phyloP scores from a whole-genome alignment of 2,329 filamentous ascomycete genomes.

The Ceratocystis papillata region DNA sequence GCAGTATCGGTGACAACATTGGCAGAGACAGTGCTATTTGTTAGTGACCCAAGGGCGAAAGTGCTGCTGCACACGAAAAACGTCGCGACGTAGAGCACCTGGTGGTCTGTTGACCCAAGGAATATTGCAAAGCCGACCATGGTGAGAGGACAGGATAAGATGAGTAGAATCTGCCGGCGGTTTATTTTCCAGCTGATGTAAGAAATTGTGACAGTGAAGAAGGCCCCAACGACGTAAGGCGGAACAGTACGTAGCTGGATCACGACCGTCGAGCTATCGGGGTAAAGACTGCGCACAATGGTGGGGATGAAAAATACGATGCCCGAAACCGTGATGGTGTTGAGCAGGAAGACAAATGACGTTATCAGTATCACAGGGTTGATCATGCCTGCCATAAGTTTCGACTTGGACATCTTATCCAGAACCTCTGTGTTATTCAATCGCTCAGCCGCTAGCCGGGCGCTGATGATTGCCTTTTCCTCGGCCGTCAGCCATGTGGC shows the following conservation, averaged over 20 bases:
- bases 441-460: slow-evolving; percentile 56
- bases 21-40: slow-evolving; percentile 51
- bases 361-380: slow-evolving; percentile 47
- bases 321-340: slow-evolving; percentile 58
- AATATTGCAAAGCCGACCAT: slow-evolving; percentile 57
- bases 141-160: slow-evolving; percentile 44
- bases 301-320: slow-evolving; percentile 56
- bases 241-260: slow-evolving; percentile 56
- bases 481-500: slow-evolving; percentile 54
- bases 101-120: slow-evolving; percentile 38
- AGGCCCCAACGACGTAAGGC: slow-evolving; percentile 51
- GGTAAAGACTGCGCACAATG: slow-evolving; percentile 55
- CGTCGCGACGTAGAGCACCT: slow-evolving; percentile 50
- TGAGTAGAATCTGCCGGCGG: slow-evolving; percentile 45
- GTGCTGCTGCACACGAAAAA: slow-evolving; percentile 52
- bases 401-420: slow-evolving; percentile 48
- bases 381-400: slow-evolving; percentile 48
- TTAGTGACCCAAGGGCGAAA: slow-evolving; percentile 50
- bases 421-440: slow-evolving; percentile 49
- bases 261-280: slow-evolving; percentile 42
- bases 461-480: slow-evolving; percentile 56
- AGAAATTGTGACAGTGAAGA: slow-evolving; percentile 48
- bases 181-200: slow-evolving; percentile 48
- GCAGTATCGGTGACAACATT: slow-evolving; percentile 58
- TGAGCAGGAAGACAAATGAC: slow-evolving; percentile 48